Evolutionary conservation across 2,329 filamentous ascomycete species (phyloP).

Genomic region (Grosmannia serpens): DNA sequence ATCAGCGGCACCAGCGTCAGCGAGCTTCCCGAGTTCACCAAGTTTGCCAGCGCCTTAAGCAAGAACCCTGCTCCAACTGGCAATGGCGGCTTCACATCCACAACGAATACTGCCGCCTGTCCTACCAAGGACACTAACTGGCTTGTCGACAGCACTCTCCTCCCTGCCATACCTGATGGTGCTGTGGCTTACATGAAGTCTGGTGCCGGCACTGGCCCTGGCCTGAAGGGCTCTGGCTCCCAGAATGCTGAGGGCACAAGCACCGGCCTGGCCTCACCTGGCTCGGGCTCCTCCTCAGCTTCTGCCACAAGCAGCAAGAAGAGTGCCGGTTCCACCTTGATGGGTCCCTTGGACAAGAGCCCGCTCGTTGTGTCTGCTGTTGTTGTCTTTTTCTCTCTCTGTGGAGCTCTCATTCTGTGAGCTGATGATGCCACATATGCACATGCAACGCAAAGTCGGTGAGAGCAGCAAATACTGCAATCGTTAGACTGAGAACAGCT

Average conservation of each 20-base stretch:
- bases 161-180: slow-evolving; percentile 39
- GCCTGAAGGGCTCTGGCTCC: slow-evolving; percentile 40
- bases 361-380: slow-evolving; percentile 23
- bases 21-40: slow-evolving; percentile 51
- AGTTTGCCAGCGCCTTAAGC: slow-evolving; percentile 35
- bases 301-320: slow-evolving; percentile 11
- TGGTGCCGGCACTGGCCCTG: slow-evolving; percentile 42
- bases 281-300: slow-evolving; percentile 26
- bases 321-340: slow-evolving; percentile 19
- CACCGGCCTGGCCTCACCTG: slow-evolving; percentile 27
- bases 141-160: slow-evolving; percentile 36
- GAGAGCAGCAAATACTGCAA: not conserved
- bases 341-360: slow-evolving; percentile 23
- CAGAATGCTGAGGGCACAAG: slow-evolving; percentile 38
- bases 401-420: slow-evolving; percentile 29
- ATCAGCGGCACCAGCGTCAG: slow-evolving; percentile 44
- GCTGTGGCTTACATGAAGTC: slow-evolving; percentile 41
- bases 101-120: slow-evolving; percentile 35
- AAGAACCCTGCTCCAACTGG: slow-evolving; percentile 40
- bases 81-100: slow-evolving; percentile 35
- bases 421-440: not conserved
- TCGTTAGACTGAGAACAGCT: not conserved
- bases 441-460: not conserved
- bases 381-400: slow-evolving; percentile 24
- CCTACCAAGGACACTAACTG: slow-evolving; percentile 36